Conservation (phyloP, 1,139 yeast genomes). For the Blastobotrys serpentis region DNA sequence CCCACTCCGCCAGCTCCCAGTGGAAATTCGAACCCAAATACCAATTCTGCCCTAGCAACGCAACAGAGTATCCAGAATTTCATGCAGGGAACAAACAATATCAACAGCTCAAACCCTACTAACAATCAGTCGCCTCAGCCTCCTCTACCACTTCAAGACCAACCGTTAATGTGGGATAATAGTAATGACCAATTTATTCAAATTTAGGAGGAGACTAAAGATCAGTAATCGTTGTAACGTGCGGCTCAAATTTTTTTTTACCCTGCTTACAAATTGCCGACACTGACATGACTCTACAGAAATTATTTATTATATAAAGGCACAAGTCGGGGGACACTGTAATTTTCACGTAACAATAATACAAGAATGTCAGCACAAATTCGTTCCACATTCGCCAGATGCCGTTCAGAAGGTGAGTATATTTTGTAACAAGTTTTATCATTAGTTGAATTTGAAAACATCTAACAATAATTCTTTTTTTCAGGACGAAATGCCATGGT, state of each 20-base stretch:
- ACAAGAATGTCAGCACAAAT: conserved; percentile 15
- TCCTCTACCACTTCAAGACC: not conserved
- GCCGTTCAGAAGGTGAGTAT: conserved; percentile 15
- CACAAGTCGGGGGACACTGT: conserved; percentile 5
- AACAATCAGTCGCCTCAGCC: not conserved
- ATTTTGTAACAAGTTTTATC: no score
- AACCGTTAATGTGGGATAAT: not conserved
- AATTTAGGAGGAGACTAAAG: not conserved
- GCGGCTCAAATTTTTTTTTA: conserved; percentile 2
- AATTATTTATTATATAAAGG: not conserved
- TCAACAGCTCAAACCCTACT: not conserved
- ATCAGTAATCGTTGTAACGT: no score
- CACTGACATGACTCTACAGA: not conserved
- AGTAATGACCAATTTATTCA: not conserved
- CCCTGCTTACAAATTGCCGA: not conserved
- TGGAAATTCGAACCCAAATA: conserved; percentile 6
- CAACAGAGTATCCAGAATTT: conserved; percentile 11
- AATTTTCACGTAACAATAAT: not conserved
- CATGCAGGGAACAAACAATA: conserved; percentile 5
- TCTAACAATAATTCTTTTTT: not conserved
- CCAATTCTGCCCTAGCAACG: conserved; percentile 10
- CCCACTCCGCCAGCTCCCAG: no score
- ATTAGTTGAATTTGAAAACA: not conserved
- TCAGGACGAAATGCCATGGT: conserved; percentile 73
- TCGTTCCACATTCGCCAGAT: conserved; percentile 18